A percentile compares a stretch with the other conserved stretches of the same genome.
These are phyloP conservation scores for Heliosperma pusillum DNA, from an alignment of 148 eudicot species.

Conservation along the genomic window DNA sequence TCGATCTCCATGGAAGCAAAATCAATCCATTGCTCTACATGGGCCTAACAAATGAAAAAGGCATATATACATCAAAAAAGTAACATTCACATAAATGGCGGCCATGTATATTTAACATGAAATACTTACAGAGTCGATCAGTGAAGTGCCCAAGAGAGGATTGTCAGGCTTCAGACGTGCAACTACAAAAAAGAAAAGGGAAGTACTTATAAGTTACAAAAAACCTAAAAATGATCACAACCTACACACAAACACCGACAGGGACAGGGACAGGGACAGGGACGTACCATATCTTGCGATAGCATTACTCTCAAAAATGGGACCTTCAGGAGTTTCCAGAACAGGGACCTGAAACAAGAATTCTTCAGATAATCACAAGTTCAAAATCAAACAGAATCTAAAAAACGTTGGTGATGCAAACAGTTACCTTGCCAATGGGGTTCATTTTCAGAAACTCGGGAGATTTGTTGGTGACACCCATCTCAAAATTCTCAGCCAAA, in stretches of 20 bases:
- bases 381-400: background rate
- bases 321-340: slow-evolving; percentile 59
- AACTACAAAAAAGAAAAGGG: slow-evolving; percentile 33
- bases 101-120: background rate
- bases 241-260: slow-evolving; percentile 5
- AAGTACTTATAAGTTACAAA: background rate
- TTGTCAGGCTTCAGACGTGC: slow-evolving; percentile 45
- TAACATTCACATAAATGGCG: background rate
- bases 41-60: slow-evolving; percentile 33
- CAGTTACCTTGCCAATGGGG: slow-evolving; percentile 74
- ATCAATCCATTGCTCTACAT: slow-evolving; percentile 67
- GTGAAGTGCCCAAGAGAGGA: slow-evolving; percentile 48
- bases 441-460: slow-evolving; percentile 73
- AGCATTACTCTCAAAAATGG: slow-evolving; percentile 66
- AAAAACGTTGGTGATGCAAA: background rate
- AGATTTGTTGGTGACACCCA: slow-evolving; percentile 69
- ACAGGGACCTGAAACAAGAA: slow-evolving; percentile 47
- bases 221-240: slow-evolving; percentile 20
- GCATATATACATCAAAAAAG: background rate
- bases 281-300: slow-evolving; percentile 64
- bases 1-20: slow-evolving; percentile 59
- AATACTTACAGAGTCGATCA: slow-evolving; percentile 44
- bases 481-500: slow-evolving; percentile 48
- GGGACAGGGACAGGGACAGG: slow-evolving; percentile 5
- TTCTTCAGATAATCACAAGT: background rate